Evolutionary conservation across 805 yeast genomes (phyloP).

Genomic region (Candida maltosa): DNA sequence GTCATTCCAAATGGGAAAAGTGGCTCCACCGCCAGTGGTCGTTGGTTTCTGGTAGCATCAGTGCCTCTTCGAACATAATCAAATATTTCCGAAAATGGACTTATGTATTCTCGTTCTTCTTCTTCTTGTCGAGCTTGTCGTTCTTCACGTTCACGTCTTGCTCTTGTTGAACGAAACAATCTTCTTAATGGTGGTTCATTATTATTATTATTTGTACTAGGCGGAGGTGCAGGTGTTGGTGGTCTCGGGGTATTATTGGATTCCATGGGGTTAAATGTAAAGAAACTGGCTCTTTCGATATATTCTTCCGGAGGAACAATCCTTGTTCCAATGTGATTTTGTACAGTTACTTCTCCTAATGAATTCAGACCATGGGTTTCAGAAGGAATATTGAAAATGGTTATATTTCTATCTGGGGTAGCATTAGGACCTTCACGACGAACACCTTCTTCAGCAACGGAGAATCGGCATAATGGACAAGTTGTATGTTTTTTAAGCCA

Average conservation of each 20-base stretch:
- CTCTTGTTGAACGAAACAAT: slow-evolving; percentile 2
- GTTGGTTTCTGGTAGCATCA: background rate
- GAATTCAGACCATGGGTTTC: slow-evolving; percentile 21
- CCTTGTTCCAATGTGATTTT: slow-evolving; percentile 1
- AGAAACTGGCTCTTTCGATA: too few relatives aligned
- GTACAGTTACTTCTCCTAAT: slow-evolving; percentile 14
- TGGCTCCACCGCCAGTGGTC: slow-evolving; percentile 3
- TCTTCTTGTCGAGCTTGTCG: background rate
- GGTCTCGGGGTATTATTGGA: slow-evolving; percentile 1
- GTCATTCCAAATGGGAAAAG: slow-evolving; percentile 43
- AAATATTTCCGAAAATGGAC: slow-evolving; percentile 1
- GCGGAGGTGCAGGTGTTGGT: slow-evolving; percentile 2
- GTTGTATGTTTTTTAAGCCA: slow-evolving; percentile 76
- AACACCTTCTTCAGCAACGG: slow-evolving; percentile 28
- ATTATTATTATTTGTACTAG: background rate
- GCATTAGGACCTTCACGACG: background rate
- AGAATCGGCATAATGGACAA: slow-evolving; percentile 83
- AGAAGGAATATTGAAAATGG: slow-evolving; percentile 27
- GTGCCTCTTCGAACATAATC: slow-evolving; percentile 4
- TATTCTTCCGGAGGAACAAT: background rate
- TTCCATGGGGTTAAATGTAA: too few relatives aligned
- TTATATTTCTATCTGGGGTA: slow-evolving; percentile 15
- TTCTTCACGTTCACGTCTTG: background rate
- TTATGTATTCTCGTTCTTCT: background rate
- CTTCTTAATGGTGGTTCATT: slow-evolving; percentile 2